Base-by-base conservation (phyloP, 2,329 filamentous ascomycete genomes). In the Diplodia seriata region DNA sequence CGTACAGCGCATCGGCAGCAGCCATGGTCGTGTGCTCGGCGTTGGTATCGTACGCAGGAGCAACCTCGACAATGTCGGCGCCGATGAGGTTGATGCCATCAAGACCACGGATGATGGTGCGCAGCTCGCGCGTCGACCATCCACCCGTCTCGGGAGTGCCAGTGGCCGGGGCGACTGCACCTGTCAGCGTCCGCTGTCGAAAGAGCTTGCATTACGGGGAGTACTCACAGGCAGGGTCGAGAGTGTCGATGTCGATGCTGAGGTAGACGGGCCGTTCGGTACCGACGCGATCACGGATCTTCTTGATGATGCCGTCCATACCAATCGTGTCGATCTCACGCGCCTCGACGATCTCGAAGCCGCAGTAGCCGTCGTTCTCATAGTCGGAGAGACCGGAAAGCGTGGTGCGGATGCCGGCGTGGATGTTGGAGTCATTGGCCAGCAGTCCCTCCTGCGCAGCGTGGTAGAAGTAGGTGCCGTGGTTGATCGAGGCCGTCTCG, bases 381-480 rank as follows among this genome's bases (percentile, higher is more conserved):
- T 94, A 94, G 81, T 94, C 92, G 20, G 87, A 90, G 0, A 90
- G 89, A 0, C 91, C 91, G 69, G 87, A 91, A 20, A 95, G 83
- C 2, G 91, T 95, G 0, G 92, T 95, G 67, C 92, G 88, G 77
- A 96, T 95, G 49, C 92, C 92, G 18, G 91, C 92, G 77, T 96
- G 92, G 79, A 96, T 93, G 80, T 93, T 94, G 72, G 87, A 90
- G 81, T 95, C 91, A 75, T 95, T 96, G 70, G 85, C 85, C 23
- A 96, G 83, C 18, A 95, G 83, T 2, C 92, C 92, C 76, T 95
- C 91, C 79, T 89, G 87, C 0, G 90, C 81, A 0, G 92, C 92
- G 76, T 94, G 91, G 81, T 90, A 95, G 81, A 96, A 96, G 82
- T 95, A 95, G 1, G 92, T 95, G 51, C 92, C 92, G 80, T 95